Conservation (phyloP, 768 basidiomycete genomes). For the Macrolepiota albuminosa region DNA sequence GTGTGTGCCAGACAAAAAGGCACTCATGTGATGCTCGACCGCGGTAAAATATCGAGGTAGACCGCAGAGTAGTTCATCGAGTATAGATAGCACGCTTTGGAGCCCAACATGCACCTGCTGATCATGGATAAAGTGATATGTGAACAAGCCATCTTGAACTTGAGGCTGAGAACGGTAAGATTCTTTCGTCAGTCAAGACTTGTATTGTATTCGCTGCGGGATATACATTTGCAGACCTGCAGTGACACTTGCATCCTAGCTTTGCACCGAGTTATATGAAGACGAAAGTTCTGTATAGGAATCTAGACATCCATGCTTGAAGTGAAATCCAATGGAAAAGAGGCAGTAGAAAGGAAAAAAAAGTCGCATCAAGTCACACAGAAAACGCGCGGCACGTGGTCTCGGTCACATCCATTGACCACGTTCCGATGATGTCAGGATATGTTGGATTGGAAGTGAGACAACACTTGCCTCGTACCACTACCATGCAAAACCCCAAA, state of each 20-base stretch:
- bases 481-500: slow-evolving; percentile 52
- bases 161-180: not conserved
- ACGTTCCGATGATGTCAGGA: not conserved
- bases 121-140: not conserved
- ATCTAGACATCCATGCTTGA: not conserved
- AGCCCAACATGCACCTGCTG: not conserved
- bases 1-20: no score
- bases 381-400: slow-evolving; percentile 1
- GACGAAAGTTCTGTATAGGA: not conserved
- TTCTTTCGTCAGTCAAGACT: not conserved
- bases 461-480: not conserved
- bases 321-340: not conserved
- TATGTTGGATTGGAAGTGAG: not conserved
- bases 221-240: not conserved
- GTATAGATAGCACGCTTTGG: not conserved
- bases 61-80: not conserved
- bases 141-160: not conserved
- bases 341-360: not conserved
- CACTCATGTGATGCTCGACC: not conserved
- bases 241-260: not conserved
- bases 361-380: not conserved
- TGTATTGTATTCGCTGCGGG: not conserved
- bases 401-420: not conserved
- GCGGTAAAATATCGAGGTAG: not conserved
- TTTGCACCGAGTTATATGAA: not conserved